These are phyloP conservation scores for Tuber magnatum DNA, from an alignment of 495 filamentous ascomycete genomes.

Conservation along the genomic window DNA sequence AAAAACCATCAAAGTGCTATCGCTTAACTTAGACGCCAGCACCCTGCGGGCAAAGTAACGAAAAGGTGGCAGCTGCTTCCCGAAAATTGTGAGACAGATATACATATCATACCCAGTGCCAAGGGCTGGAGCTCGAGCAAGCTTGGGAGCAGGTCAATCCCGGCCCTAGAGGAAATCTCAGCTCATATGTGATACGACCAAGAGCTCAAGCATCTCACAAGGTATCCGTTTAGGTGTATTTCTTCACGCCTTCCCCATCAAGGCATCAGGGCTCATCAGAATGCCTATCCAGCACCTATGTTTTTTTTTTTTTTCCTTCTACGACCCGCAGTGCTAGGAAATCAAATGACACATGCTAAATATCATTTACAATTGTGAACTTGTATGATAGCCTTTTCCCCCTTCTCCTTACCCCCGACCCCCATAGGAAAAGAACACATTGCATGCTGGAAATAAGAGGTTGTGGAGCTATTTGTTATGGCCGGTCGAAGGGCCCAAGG, in stretches of 20 bases:
- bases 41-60: not conserved
- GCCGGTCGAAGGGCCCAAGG: not conserved
- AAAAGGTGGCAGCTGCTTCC: not conserved
- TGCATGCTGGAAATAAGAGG: not conserved
- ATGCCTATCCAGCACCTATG: not conserved
- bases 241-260: not conserved
- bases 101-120: not conserved
- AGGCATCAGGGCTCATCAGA: not conserved
- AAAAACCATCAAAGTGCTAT: not conserved
- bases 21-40: not conserved
- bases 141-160: not conserved
- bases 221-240: not conserved
- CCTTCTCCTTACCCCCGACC: not conserved
- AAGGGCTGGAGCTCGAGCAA: not conserved
- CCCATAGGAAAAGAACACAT: not conserved
- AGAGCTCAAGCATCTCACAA: not conserved
- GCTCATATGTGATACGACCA: not conserved
- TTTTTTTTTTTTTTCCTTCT: not conserved
- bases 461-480: not conserved
- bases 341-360: not conserved
- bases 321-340: not conserved
- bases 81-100: not conserved
- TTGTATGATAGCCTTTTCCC: not conserved
- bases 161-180: not conserved
- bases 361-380: not conserved